Evolutionary conservation across 2,329 filamentous ascomycete genomes (phyloP), one percentile per base, ranked within the genome.

Genomic region (Xylariaceae sp.): DNA sequence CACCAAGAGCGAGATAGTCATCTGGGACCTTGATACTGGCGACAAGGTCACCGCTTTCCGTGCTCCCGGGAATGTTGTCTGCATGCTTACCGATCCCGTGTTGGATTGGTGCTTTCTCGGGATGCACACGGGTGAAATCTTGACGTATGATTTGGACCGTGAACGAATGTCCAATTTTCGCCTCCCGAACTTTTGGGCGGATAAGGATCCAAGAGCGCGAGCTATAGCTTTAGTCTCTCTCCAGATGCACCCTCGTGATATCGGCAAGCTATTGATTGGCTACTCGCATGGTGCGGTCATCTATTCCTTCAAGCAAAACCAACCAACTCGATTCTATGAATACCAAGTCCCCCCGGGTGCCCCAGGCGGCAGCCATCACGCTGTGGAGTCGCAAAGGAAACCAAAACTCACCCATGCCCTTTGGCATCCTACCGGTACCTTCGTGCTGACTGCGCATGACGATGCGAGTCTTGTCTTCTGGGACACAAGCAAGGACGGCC

Each of bases 401-500:
- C 94, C 93, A 13, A 82, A 80, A 52, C 72, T 97, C 55, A 90
- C 86, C 1, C 89, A 96, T 61, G 92, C 90, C 1, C 70, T 93
- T 14, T 99, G 93, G 92, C 94, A 99, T 72, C 94, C 94, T 0
- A 96, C 90, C 1, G 94, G 92, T 0, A 95, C 90, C 0, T 96
- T 96, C 63, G 74, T 97, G 36, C 68, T 94, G 59, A 96, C 90
- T 0, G 89, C 86, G 1, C 89, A 97, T 65, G 91, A 96, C 50
- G 94, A 99, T 67, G 87, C 88, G 33, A 96, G 90, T 61, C 75
- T 99, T 43, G 93, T 96, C 0, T 88, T 97, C 60, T 99, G 93
- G 92, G 94, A 99, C 69, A 77, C 88, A 10, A 48, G 47, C 1
- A 95, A 91, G 63, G 93, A 97, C 65, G 90, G 90, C 7, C 84